Base-by-base conservation (phyloP, 2,329 filamentous ascomycete genomes). In the Hypomyces rosellus region DNA sequence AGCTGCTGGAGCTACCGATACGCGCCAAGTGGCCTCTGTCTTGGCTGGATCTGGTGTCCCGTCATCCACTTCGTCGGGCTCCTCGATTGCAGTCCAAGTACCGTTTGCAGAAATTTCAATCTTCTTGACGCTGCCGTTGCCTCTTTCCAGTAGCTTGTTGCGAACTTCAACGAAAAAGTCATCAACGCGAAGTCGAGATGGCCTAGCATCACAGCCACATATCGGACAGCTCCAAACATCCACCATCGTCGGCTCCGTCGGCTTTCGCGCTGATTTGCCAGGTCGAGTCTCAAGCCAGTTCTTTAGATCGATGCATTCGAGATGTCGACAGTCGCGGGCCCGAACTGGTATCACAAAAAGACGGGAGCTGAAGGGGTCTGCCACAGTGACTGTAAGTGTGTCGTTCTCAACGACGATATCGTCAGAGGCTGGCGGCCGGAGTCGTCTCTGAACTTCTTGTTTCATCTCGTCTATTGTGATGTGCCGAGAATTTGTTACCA, bases 211-310 rank as follows among this genome's bases (percentile, higher is more conserved):
- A 33, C 70, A 72, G 22, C 75, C 74, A 65, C 92, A 97, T 30
- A 95, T 81, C 0, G 93, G 93, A 60, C 93, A 99, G 55, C 80
- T 85, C 90, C 91, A 96, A 47, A 81, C 80, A 60, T 93, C 88
- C 1, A 80, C 73, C 49, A 77, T 69, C 1, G 74, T 75, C 8
- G 79, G 81, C 57, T 84, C 76, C 9, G 43, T 51, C 7, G 34
- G 53, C 34, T 56, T 56, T n/a, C 49, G 50, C 3, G 55, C 34
- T 5, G 68, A 64, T 53, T 75, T 77, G 13, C 69, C 68, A 5
- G 74, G 72, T 39, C 88, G 81, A 5, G 85, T 88, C 13, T 74
- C 67, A 8, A 99, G 77, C 72, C 89, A 97, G 1, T 81, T 91
- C 16, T 86, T 78, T 7, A 96, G 80, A 64, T 97, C 92, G 63